phyloP scores from a whole-genome alignment of 148 eudicot genomes.

The Rhododendron kiyosumense region DNA sequence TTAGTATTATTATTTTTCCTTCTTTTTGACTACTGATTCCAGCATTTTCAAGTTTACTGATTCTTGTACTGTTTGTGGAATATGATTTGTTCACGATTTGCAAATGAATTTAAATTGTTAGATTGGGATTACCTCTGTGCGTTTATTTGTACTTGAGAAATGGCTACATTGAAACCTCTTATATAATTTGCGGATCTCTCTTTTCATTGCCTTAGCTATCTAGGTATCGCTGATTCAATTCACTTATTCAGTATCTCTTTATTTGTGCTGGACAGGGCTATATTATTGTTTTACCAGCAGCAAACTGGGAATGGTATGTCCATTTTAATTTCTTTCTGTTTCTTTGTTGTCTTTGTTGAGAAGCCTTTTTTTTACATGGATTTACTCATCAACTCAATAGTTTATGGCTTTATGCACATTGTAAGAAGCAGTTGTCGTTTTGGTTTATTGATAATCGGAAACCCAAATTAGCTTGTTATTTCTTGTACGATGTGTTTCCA shows the following conservation, averaged over 20 bases:
- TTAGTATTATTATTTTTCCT: neutral
- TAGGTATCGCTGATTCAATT: neutral
- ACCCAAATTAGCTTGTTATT: neutral
- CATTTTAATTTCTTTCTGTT: constrained; percentile 2
- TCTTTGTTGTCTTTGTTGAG: neutral
- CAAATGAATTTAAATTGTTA: neutral
- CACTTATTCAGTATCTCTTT: neutral
- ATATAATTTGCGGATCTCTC: neutral
- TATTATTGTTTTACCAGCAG: constrained; percentile 56
- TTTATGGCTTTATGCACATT: neutral
- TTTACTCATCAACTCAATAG: neutral
- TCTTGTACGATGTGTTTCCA: neutral
- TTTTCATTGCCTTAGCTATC: neutral
- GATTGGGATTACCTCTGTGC: neutral
- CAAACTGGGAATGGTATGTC: constrained; percentile 75
- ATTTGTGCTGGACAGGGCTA: constrained; percentile 48
- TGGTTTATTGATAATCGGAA: neutral
- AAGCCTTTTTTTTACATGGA: neutral
- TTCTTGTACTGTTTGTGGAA: neutral
- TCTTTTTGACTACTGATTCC: neutral
- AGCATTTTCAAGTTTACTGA: neutral
- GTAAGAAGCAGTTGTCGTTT: neutral
- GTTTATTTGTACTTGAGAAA: neutral
- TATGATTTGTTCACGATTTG: neutral
- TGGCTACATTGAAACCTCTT: neutral